These are phyloP conservation scores for Sclerotinia minor DNA, from an alignment of 2,329 filamentous ascomycete genomes.

Conservation along the genomic window DNA sequence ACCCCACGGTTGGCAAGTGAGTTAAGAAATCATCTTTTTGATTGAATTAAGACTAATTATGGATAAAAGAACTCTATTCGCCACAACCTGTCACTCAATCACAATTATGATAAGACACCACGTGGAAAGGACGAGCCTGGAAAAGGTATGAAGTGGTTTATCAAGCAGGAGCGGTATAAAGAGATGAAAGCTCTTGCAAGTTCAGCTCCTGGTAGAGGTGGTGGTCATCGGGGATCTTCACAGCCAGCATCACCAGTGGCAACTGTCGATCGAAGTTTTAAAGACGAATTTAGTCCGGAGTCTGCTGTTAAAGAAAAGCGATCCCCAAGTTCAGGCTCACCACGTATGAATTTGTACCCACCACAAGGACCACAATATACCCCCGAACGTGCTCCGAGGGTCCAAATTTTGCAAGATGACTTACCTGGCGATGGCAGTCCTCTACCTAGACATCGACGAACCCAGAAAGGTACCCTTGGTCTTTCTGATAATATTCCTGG, in stretches of 20 bases:
- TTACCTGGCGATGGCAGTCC: conserved; percentile 57
- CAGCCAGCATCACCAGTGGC: conserved; percentile 65
- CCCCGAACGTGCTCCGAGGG: conserved; percentile 54
- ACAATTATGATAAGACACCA: conserved; percentile 90
- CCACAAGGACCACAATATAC: conserved; percentile 52
- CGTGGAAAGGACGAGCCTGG: conserved; percentile 92
- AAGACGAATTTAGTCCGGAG: conserved; percentile 51
- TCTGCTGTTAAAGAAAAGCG: conserved; percentile 59
- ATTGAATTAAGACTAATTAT: conserved; percentile 18
- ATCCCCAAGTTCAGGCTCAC: conserved; percentile 55
- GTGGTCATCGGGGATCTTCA: conserved; percentile 66
- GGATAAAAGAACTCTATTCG: conserved; percentile 79
- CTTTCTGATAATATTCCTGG: conserved; percentile 54
- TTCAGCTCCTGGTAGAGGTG: conserved; percentile 55
- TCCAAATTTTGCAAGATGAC: conserved; percentile 33
- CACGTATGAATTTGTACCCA: conserved; percentile 52
- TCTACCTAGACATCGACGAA: conserved; percentile 55
- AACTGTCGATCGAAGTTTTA: conserved; percentile 58
- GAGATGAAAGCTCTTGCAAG: conserved; percentile 58
- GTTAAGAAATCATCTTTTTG: conserved; percentile 38
- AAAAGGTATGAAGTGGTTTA: conserved; percentile 99
- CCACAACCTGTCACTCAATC: conserved; percentile 93
- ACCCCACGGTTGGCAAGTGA: conserved; percentile 83
- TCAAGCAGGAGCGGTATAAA: conserved; percentile 78
- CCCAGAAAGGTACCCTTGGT: conserved; percentile 47